These are phyloP conservation scores for Nepenthes alata DNA, from an alignment of 179 eudicot genomes.

Conservation along the genomic window DNA sequence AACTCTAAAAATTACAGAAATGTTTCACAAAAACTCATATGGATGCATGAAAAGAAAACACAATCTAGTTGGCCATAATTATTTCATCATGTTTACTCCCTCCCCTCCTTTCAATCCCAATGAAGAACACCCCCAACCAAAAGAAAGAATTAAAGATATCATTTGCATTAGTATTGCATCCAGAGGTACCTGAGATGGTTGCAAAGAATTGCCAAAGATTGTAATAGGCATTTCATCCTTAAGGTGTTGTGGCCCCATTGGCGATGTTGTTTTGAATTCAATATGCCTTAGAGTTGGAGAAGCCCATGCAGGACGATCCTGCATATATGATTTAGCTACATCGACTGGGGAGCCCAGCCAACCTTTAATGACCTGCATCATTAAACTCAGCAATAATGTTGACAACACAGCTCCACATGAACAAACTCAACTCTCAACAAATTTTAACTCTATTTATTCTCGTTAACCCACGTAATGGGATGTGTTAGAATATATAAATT, in stretches of 20 bases:
- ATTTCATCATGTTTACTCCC: too few relatives aligned
- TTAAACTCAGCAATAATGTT: neutral
- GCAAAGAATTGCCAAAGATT: constrained; percentile 23
- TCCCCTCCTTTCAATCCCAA: too few relatives aligned
- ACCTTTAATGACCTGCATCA: constrained; percentile 30
- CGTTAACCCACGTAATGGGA: too few relatives aligned
- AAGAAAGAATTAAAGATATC: neutral
- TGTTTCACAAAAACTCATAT: too few relatives aligned
- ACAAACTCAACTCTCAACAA: neutral
- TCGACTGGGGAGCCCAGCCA: constrained; percentile 68
- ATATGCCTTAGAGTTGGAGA: constrained; percentile 36
- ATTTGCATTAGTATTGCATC: neutral
- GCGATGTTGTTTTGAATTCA: constrained; percentile 39
- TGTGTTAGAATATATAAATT: too few relatives aligned
- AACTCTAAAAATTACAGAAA: too few relatives aligned
- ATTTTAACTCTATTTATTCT: neutral
- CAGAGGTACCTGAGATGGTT: constrained; percentile 39
- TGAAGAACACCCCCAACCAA: neutral
- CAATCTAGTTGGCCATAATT: too few relatives aligned
- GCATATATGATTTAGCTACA: constrained; percentile 84
- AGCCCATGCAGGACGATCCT: constrained; percentile 63
- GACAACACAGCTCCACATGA: neutral
- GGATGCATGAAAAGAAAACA: too few relatives aligned
- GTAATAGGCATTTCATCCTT: constrained; percentile 42
- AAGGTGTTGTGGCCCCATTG: constrained; percentile 23